Evolutionary conservation across 2,329 filamentous ascomycete species (phyloP).

Genomic region (Sodiomyces alkalinus): DNA sequence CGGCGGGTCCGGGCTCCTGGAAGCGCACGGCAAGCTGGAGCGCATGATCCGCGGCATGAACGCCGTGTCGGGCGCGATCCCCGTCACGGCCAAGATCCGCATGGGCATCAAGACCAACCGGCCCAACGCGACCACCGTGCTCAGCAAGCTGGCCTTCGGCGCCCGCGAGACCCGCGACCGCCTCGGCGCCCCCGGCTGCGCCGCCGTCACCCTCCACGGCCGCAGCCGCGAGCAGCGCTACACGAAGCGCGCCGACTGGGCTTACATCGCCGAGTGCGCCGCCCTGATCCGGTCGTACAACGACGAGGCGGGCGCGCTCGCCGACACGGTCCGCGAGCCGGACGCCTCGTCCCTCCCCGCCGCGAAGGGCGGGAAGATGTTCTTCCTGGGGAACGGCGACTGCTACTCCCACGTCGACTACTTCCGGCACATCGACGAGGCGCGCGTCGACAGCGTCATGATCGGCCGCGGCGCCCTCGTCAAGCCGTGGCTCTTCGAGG

Average conservation of each 20-base stretch:
- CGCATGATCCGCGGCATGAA: constrained; percentile 97
- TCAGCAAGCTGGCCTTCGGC: constrained; percentile 72
- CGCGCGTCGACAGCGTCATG: constrained; percentile 88
- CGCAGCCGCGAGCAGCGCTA: constrained; percentile 90
- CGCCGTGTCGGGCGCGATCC: constrained; percentile 73
- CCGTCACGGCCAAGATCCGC: constrained; percentile 88
- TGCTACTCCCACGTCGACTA: constrained; percentile 91
- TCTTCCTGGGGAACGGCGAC: constrained; percentile 93
- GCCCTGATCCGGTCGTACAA: constrained; percentile 72
- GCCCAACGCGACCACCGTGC: constrained; percentile 66
- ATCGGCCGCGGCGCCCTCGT: constrained; percentile 89
- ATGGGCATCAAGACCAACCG: constrained; percentile 72
- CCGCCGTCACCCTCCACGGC: constrained; percentile 91
- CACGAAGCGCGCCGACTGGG: constrained; percentile 83
- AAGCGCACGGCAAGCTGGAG: constrained; percentile 73
- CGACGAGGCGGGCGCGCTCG: constrained; percentile 44
- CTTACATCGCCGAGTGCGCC: constrained; percentile 82
- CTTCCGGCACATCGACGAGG: constrained; percentile 57
- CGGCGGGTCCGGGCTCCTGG: constrained; percentile 83
- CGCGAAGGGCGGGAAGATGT: constrained; percentile 52
- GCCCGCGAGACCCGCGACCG: constrained; percentile 54
- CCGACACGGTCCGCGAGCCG: constrained; percentile 64
- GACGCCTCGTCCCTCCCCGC: constrained; percentile 61
- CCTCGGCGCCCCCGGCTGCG: constrained; percentile 66
- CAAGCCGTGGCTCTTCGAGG: constrained; percentile 98